Percentiles rank a stretch among this genome's conserved stretches.
phyloP scores from a whole-genome alignment of 208 protist species.

The Trypanosoma cruzi region DNA sequence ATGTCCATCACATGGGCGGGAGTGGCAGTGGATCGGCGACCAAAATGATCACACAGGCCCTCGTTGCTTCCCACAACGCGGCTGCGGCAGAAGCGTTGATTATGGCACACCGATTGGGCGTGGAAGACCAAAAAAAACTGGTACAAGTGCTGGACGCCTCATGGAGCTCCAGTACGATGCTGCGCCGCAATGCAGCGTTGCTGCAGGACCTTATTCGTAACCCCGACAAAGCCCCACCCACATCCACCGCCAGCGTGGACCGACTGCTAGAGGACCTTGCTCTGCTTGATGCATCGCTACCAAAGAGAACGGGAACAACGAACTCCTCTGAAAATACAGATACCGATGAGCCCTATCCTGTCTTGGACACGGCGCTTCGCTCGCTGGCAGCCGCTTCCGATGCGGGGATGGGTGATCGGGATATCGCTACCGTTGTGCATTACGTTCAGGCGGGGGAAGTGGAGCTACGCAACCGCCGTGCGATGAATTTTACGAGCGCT shows the following conservation, averaged over 20 bases:
- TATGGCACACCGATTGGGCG: constrained; percentile 74
- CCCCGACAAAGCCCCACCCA: constrained; percentile 64
- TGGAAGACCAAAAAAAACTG: constrained; percentile 76
- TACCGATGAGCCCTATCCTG: constrained; percentile 71
- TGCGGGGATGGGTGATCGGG: constrained; percentile 73
- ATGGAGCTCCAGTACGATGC: constrained; percentile 86
- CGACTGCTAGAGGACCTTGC: constrained; percentile 69
- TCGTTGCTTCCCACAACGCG: constrained; percentile 86
- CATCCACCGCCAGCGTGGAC: constrained; percentile 58
- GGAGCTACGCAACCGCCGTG: constrained; percentile 28
- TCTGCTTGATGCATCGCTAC: constrained; percentile 65
- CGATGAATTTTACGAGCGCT: background rate
- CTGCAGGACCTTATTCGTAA: constrained; percentile 87
- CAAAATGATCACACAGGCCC: constrained; percentile 82
- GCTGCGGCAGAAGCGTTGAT: constrained; percentile 87
- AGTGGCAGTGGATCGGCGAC: constrained; percentile 68
- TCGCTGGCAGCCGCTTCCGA: constrained; percentile 70
- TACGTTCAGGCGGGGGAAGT: constrained; percentile 72
- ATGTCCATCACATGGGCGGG: constrained; percentile 82
- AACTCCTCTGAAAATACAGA: constrained; percentile 13
- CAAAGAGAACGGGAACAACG: constrained; percentile 11
- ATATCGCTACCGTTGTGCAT: constrained; percentile 79
- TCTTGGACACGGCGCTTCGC: constrained; percentile 73
- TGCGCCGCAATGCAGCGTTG: constrained; percentile 78
- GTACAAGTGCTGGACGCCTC: constrained; percentile 83